Evolutionary conservation across 2,329 filamentous ascomycete species (phyloP), one percentile per base, ranked within the genome.

Genomic region (Monosporascus sp.): DNA sequence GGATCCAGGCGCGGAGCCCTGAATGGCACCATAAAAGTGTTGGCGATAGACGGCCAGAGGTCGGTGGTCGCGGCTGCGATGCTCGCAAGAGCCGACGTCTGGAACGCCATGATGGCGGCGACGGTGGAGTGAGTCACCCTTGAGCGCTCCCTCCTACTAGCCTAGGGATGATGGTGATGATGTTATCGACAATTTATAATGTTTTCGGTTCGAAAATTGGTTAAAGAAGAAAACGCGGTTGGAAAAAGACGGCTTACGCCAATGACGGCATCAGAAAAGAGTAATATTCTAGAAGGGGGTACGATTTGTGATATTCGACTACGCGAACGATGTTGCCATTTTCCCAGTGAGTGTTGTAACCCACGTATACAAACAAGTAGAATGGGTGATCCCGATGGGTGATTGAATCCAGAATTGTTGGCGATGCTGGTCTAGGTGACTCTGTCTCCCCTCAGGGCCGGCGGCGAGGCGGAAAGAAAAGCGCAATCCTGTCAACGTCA

Each of bases 31-130:
- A 68, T 63, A 17, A 76, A 56, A 14, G 71, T 71, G 55, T 68
- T 75, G 50, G 70, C 67, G 56, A 78, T 68, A 45, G 75, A 77
- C 51, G 76, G 75, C 73, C 74, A 74, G 51, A 78, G 59, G 38
- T 76, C 75, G 49, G 74, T 65, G 7, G 72, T 71, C 55, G 70
- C 72, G 48, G 72, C 72, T 57, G 72, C 73, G 62, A 78, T 68
- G 59, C 68, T 72, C 72, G 61, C 55, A 14, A 67, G 60, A 53
- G 63, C 60, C 50, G 65, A 60, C 55, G 61, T 59, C 49, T 65
- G 66, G 20, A 68, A 59, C 52, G 65, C 66, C 66, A 68, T 68
- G 47, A 55, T 61, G 55, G 60, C 49, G 56, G 24, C 43, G 22
- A 26, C 17, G 24, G 14, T n/a, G 26, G 43, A 20, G 11, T 7